A percentile compares a stretch with the other conserved stretches of the same genome.
Conservation (phyloP, 305 asterid species). For the Plantago lanceolata region DNA sequence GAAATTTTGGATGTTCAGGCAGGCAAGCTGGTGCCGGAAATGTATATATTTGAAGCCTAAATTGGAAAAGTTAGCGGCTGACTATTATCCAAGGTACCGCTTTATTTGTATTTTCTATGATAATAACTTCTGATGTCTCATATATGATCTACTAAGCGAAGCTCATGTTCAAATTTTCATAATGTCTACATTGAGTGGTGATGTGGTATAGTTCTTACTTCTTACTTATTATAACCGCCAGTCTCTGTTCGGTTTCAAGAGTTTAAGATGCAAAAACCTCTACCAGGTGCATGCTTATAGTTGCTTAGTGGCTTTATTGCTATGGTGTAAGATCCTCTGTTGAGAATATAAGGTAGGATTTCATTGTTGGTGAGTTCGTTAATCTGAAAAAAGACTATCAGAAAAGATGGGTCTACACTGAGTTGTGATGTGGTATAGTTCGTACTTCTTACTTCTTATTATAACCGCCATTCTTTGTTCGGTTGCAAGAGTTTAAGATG, state of each 20-base stretch:
- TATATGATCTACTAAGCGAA: not conserved
- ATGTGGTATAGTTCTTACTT: not conserved
- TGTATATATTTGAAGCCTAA: slow-evolving; percentile 91
- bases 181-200: not conserved
- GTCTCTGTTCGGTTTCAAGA: too few relatives aligned
- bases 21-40: slow-evolving; percentile 94
- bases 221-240: too few relatives aligned
- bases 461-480: too few relatives aligned
- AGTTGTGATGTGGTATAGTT: not conserved
- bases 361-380: too few relatives aligned
- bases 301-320: too few relatives aligned
- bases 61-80: slow-evolving; percentile 82
- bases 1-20: slow-evolving; percentile 60
- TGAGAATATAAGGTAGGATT: too few relatives aligned
- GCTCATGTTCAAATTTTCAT: slow-evolving; percentile 2
- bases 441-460: not conserved
- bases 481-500: too few relatives aligned
- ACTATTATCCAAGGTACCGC: slow-evolving; percentile 71
- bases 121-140: not conserved
- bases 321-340: not conserved
- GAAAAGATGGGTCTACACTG: not conserved
- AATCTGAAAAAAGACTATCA: too few relatives aligned
- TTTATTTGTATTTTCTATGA: slow-evolving; percentile 15
- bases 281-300: too few relatives aligned
- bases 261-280: too few relatives aligned